A percentile compares a stretch with the other conserved stretches of the same genome.
Evolutionary conservation across 371 early-diverging fungal species (phyloP).

Genomic region (Rhizopus microsporus): DNA sequence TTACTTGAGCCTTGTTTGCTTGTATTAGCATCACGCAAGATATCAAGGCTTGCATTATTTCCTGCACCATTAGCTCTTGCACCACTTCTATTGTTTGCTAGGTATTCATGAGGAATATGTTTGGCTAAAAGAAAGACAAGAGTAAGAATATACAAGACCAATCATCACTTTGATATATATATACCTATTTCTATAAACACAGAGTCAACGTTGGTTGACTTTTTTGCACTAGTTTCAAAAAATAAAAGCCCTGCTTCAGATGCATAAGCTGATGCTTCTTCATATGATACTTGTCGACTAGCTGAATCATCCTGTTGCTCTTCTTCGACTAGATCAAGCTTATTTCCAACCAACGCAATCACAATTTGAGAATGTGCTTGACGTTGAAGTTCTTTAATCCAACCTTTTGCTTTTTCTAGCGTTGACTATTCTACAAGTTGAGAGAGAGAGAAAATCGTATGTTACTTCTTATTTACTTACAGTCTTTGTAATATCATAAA

Average conservation of each 20-base stretch:
- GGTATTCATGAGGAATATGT: slow-evolving; percentile 36
- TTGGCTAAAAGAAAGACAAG: slow-evolving; percentile 25
- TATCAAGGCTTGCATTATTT: slow-evolving; percentile 24
- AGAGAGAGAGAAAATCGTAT: neutral
- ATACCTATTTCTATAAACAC: slow-evolving; percentile 67
- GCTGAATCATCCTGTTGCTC: slow-evolving; percentile 48
- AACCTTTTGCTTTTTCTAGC: slow-evolving; percentile 96
- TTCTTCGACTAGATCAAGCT: slow-evolving; percentile 73
- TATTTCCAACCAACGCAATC: slow-evolving; percentile 96
- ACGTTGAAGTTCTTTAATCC: slow-evolving; percentile 97
- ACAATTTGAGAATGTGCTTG: slow-evolving; percentile 94
- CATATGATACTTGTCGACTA: slow-evolving; percentile 59
- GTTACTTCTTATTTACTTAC: slow-evolving; percentile 38
- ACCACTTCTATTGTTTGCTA: slow-evolving; percentile 18
- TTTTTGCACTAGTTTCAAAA: slow-evolving; percentile 86
- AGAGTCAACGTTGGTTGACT: slow-evolving; percentile 74
- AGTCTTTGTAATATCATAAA: slow-evolving; percentile 93
- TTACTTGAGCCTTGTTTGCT: slow-evolving; percentile 26
- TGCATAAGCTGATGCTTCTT: slow-evolving; percentile 84
- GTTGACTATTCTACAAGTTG: slow-evolving; percentile 62
- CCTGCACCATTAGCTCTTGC: neutral
- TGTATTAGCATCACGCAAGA: slow-evolving; percentile 28
- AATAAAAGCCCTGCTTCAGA: slow-evolving; percentile 78
- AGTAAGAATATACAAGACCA: neutral
- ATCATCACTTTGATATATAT: too few relatives aligned